Evolutionary conservation across 345 rosid genomes (phyloP).

Genomic region (Physaria fendleri): DNA sequence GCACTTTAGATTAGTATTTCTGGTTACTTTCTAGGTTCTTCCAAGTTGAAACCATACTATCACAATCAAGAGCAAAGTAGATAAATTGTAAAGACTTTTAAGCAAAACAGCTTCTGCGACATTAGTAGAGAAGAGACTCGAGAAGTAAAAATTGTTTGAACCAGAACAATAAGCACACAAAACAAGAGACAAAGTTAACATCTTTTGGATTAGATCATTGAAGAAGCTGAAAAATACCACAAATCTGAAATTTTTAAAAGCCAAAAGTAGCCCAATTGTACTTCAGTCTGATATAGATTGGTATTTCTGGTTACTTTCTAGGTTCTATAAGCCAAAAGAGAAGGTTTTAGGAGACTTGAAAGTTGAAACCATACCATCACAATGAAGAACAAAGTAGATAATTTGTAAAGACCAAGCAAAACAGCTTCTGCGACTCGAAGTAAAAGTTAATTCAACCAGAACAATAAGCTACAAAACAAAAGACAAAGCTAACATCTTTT

Average conservation of each 20-base stretch:
- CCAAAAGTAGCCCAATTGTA: background rate
- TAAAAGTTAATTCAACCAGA: background rate
- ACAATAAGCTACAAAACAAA: background rate
- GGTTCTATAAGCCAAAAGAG: background rate
- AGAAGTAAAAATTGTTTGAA: background rate
- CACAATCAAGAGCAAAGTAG: background rate
- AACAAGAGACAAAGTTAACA: background rate
- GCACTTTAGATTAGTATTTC: background rate
- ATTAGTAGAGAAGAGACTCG: no score
- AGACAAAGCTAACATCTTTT: background rate
- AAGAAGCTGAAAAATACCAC: background rate
- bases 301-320: background rate
- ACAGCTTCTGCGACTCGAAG: background rate
- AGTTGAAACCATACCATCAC: conserved; percentile 5
- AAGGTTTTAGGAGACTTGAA: background rate
- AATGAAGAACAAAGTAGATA: background rate
- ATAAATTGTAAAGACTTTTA: conserved; percentile 1
- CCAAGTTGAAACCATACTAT: conserved; percentile 13
- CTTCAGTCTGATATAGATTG: background rate
- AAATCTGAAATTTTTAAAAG: background rate
- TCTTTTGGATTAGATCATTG: background rate
- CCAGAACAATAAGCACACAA: background rate
- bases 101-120: background rate
- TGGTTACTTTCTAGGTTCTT: background rate
- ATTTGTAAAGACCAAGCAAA: background rate